Base-by-base conservation (phyloP, 768 basidiomycete species). In the Suillus decipiens region DNA sequence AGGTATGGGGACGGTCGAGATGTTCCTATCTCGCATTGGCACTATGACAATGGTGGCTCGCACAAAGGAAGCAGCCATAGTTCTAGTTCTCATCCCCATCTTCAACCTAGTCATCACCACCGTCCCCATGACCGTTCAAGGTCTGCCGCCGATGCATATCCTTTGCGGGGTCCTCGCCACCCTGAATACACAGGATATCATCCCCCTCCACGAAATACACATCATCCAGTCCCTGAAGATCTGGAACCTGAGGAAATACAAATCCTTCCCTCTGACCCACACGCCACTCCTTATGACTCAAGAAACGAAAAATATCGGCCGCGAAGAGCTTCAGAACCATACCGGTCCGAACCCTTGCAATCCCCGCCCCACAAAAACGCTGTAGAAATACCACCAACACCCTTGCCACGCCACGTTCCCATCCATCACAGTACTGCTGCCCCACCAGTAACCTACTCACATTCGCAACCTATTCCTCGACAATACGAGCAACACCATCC, bases 1-100 rank as follows among this genome's bases (percentile, higher is more conserved):
- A 84, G 84, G 61, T 92, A 86, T 72, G 79, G 77, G 24, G 86
- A 89, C 70, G 89, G 90, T 3, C 73, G 86, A 43, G 87, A 90
- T 74, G 74, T 87, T 9, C 86, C 88, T 41, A 87, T 90, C 69
- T 82, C 84, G n/a, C 74, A 80, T 58, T 72, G 73, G 68, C 78
- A 77, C 66, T 70, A 75, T 19, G 73, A 76, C 31, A 57, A 54
- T 36, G 63, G 61, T 7, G 71, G 62, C 51, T 60, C 50, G 47
- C 63, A 57, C 61, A 66, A 62, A 57, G 67, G 69, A 31, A 69
- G 76, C 51, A 68, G 68, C 41, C 69, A 72, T 34, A 60, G 69
- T 53, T 62, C 77, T 36, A 65, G 64, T 62, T 50, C 69, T 68
- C 72, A 68, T 48, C 57, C 66, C 9, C 67, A 61, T 63, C 68